Base-by-base conservation (phyloP, 768 basidiomycete species). In the Pleurotus giganteus region DNA sequence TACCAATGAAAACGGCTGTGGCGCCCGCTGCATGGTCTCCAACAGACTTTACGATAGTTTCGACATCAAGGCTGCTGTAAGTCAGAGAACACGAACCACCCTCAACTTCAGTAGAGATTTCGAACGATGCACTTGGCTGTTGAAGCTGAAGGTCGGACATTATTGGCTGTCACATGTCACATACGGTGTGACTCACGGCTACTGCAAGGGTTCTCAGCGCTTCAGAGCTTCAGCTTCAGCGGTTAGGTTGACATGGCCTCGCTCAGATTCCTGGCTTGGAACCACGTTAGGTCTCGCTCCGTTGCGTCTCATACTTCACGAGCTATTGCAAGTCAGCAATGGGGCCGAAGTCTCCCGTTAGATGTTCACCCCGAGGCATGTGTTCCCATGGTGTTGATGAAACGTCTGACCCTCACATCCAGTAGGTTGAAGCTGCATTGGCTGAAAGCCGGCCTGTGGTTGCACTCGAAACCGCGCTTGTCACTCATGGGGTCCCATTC, bases 401-500 rank as follows among this genome's bases (percentile, higher is more conserved):
- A 13, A 13, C 19, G 2, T 24, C 44, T 45, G 4, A 45, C 26
- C 1, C 44, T 11, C 21, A 31, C 49, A 9, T 19, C 26, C 29
- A n/a, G 7, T 13, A 51, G 49, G 49, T 51, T 28, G 74, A 87
- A 58, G 81, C 94, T 53, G 94, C 95, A 3, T 76, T 96, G 19
- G 74, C 77, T 3, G 71, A 76, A 37, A 72, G 77, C 8, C 74
- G 72, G 57, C 85, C 94, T 17, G 76, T 98, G 42, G 93, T 98
- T 9, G 94, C 95, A 11, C 82, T 98, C 9, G 96, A 98, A 68
- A 91, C 89, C 1, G 87, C 96, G 1, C 82, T 98, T 51, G 85
- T 97, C 56, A 94, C 94, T 1, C 93, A 98, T 75, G 96, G 94
- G 17, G 84, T 96, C 73, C 91, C 93, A 0, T 84, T 84, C 60